Evolutionary conservation across 2,329 filamentous ascomycete species (phyloP).

Genomic region (Pseudogymnoascus sp.): DNA sequence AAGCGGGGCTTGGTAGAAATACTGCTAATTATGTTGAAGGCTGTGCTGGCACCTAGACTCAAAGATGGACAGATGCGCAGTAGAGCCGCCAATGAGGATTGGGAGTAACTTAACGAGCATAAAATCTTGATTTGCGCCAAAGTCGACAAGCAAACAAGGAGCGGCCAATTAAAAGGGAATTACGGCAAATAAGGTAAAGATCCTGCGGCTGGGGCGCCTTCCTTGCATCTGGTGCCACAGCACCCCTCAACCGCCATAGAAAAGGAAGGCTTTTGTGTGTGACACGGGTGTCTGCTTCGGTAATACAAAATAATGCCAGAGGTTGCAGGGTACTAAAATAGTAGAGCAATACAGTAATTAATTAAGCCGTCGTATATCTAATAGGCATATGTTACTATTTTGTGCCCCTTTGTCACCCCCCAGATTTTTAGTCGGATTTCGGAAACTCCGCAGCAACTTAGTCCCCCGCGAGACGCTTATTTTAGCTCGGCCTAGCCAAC

Average conservation of each 20-base stretch:
- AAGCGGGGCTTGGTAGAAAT: too few species aligned
- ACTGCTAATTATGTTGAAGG: too few species aligned
- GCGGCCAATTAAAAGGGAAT: neutral
- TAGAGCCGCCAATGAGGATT: too few species aligned
- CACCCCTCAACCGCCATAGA: neutral
- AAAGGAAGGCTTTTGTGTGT: neutral
- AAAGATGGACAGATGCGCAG: too few species aligned
- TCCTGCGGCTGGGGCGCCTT: neutral
- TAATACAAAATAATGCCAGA: neutral
- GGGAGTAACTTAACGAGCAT: too few species aligned
- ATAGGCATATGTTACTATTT: neutral
- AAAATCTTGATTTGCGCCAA: too few species aligned
- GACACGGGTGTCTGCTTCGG: neutral
- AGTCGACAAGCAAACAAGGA: neutral
- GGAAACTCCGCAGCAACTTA: neutral
- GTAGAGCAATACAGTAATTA: neutral
- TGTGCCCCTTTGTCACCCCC: neutral
- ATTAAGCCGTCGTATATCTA: neutral
- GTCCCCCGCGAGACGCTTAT: neutral
- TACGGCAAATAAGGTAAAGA: neutral
- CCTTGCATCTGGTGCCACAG: neutral
- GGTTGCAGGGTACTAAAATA: neutral
- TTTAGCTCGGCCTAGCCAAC: neutral
- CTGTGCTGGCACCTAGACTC: too few species aligned
- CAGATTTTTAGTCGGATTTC: neutral